Evolutionary conservation across 2,329 filamentous ascomycete genomes (phyloP).

Genomic region (Clonostachys byssicola): DNA sequence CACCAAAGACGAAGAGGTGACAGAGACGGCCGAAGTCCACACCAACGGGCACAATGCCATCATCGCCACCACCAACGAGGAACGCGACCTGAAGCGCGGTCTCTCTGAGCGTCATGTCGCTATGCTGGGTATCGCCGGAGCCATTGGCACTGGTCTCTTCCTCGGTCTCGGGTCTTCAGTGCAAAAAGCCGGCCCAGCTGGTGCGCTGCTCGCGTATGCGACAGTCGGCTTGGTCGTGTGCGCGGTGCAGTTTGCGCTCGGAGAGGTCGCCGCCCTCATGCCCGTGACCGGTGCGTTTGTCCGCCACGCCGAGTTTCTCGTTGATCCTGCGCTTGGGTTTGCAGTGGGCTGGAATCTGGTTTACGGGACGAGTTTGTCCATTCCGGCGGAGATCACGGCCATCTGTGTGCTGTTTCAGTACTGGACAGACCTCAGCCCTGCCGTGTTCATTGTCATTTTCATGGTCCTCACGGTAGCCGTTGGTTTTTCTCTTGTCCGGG

Average conservation of each 20-base stretch:
- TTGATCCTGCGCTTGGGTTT: slow-evolving; percentile 56
- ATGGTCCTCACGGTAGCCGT: slow-evolving; percentile 50
- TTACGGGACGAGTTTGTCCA: slow-evolving; percentile 48
- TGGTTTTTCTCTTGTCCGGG: slow-evolving; percentile 51
- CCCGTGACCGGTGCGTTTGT: slow-evolving; percentile 62
- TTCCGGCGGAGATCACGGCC: slow-evolving; percentile 59
- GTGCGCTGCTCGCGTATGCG: slow-evolving; percentile 46
- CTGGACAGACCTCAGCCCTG: slow-evolving; percentile 55
- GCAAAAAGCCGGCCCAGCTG: slow-evolving; percentile 41
- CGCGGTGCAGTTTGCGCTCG: slow-evolving; percentile 54
- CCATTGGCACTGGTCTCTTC: slow-evolving; percentile 58
- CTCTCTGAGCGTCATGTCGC: slow-evolving; percentile 32
- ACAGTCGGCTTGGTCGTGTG: slow-evolving; percentile 53
- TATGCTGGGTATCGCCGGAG: slow-evolving; percentile 59
- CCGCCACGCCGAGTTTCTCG: slow-evolving; percentile 53
- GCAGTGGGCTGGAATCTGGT: slow-evolving; percentile 50
- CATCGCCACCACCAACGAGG: slow-evolving; percentile 42
- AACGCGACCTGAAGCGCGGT: slow-evolving; percentile 22
- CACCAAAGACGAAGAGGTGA: too few relatives aligned
- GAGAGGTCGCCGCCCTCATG: slow-evolving; percentile 55
- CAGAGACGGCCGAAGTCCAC: background rate
- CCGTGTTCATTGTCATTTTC: slow-evolving; percentile 44
- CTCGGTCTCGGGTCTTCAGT: slow-evolving; percentile 54
- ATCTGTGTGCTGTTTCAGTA: slow-evolving; percentile 59
- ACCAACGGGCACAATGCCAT: slow-evolving; percentile 23